Percentiles rank a stretch among this genome's conserved stretches.
phyloP scores from a whole-genome alignment of 169 alveolate species.

The Plasmodium fragile region DNA sequence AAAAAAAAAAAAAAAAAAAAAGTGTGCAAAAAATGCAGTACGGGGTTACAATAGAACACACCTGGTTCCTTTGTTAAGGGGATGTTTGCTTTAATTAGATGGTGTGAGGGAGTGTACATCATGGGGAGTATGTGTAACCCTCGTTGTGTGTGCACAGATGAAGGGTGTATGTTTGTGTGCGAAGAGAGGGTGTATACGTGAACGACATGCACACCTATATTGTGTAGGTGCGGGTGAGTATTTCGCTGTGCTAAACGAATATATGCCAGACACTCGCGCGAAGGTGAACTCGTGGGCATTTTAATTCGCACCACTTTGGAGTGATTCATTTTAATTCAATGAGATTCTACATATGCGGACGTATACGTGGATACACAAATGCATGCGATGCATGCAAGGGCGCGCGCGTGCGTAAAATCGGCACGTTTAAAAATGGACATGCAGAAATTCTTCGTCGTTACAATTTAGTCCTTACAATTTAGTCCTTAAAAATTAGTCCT shows the following conservation, averaged over 20 bases:
- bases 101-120: neutral
- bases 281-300: neutral
- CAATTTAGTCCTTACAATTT: too few species aligned
- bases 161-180: neutral
- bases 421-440: neutral
- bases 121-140: neutral
- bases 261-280: neutral
- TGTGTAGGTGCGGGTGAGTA: neutral
- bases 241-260: neutral
- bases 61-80: neutral
- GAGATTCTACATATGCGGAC: neutral
- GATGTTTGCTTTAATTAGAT: neutral
- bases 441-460: neutral
- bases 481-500: too few species aligned
- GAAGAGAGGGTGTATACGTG: neutral
- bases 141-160: neutral
- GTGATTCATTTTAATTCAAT: neutral
- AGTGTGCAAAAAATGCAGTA: neutral
- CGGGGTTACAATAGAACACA: neutral
- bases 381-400: neutral
- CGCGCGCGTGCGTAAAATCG: neutral
- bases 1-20: neutral
- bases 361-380: constrained; percentile 2
- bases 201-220: neutral
- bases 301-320: neutral